Evolutionary conservation across 768 basidiomycete genomes (phyloP).

Genomic region (Agaricus subrufescens): DNA sequence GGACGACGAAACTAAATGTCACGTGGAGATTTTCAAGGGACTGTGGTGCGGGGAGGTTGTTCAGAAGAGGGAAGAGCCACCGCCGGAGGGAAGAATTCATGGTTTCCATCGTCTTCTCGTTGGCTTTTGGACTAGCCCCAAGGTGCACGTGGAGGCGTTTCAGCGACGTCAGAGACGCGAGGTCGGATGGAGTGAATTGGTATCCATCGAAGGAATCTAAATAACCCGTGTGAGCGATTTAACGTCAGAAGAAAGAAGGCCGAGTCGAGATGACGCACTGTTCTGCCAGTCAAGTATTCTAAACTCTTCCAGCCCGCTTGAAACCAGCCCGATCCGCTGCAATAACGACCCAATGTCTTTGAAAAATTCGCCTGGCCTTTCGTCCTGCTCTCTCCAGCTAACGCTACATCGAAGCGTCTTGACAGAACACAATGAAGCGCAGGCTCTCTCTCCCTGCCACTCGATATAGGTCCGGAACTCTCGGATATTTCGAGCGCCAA

Average conservation of each 20-base stretch:
- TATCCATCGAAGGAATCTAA: slow-evolving; percentile 4
- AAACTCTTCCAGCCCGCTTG: background rate
- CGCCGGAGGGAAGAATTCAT: slow-evolving; percentile 5
- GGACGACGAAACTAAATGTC: slow-evolving; percentile 6
- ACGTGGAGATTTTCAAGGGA: background rate
- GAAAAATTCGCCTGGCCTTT: slow-evolving; percentile 33
- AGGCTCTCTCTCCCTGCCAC: slow-evolving; percentile 3
- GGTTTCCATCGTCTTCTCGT: background rate
- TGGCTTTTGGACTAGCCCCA: slow-evolving; percentile 4
- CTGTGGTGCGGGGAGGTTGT: background rate
- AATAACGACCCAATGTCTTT: slow-evolving; percentile 49
- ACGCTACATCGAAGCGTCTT: slow-evolving; percentile 4
- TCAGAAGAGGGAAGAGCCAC: slow-evolving; percentile 7
- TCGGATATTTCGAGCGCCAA: slow-evolving; percentile 5
- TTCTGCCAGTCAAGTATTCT: slow-evolving; percentile 4
- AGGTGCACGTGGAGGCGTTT: slow-evolving; percentile 3
- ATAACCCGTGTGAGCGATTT: background rate
- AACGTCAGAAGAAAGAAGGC: background rate
- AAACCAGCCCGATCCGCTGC: slow-evolving; percentile 10
- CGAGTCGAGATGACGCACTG: background rate
- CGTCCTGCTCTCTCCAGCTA: slow-evolving; percentile 1
- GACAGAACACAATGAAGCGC: background rate
- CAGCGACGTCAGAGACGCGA: background rate
- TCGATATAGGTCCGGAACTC: slow-evolving; percentile 4
- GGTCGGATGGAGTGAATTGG: slow-evolving; percentile 5